phyloP scores from a whole-genome alignment of 169 alveolate species.

The Toxoplasma gondii region DNA sequence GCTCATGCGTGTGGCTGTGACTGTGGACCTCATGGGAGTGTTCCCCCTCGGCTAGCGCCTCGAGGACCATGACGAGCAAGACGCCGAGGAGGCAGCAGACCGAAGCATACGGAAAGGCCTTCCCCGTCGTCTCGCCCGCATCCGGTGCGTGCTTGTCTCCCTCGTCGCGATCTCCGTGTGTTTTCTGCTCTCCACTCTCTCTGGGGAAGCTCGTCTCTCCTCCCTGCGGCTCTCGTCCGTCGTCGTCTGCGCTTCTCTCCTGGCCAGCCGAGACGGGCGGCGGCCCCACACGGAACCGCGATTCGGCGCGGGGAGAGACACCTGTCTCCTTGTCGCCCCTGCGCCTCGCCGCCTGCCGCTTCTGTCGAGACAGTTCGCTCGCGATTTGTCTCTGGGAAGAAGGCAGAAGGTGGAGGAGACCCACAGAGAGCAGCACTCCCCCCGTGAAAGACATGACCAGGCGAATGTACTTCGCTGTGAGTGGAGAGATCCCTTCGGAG shows the following conservation, averaged over 20 bases:
- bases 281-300: not conserved
- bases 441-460: conserved; percentile 45
- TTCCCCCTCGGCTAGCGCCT: conserved; percentile 50
- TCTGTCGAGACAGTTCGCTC: not conserved
- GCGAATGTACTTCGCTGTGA: conserved; percentile 25
- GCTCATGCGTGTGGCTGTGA: conserved; percentile 41
- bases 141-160: not conserved
- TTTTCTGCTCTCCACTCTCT: not conserved
- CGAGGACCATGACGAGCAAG: conserved; percentile 51
- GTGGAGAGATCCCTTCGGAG: not conserved
- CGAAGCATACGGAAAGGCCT: not conserved
- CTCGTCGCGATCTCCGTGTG: not conserved
- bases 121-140: not conserved
- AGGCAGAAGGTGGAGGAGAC: conserved; percentile 58
- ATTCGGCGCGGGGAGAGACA: not conserved
- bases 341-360: not conserved
- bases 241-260: no score
- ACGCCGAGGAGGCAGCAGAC: conserved; percentile 56
- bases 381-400: conserved; percentile 57
- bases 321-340: not conserved
- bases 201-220: no score
- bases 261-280: no score
- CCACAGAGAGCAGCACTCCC: conserved; percentile 43
- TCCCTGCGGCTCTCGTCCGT: no score
- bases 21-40: not conserved